Base-by-base conservation (phyloP, 306 rosid species). In the Carpinus fangiana region DNA sequence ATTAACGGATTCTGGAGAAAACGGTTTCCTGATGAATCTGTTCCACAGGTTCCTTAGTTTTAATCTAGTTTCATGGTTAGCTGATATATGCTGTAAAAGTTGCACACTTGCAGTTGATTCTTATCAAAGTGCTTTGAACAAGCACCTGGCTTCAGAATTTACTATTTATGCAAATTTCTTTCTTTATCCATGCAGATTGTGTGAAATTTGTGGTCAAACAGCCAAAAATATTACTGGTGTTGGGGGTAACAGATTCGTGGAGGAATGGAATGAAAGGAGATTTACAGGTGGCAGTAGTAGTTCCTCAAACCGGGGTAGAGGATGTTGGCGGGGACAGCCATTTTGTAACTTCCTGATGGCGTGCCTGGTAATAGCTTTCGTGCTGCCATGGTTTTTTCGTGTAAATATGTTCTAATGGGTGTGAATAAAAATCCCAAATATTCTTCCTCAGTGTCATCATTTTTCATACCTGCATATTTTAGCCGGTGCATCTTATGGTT, bases 311-410 rank as follows among this genome's bases (percentile, higher is more conserved):
- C 76, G 82, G 51, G 71, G 78, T 16, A 84, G 84, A 50, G 86
- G 90, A 75, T 91, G 97, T 79, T 91, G 91, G 94, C 89, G 94
- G 53, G 93, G 94, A 84, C 99, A 95, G 74, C 93, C 98, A 38
- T 93, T 95, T 79, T 95, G 99, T 84, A 95, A 95, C 88, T 95
- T 95, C 90, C 88, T 95, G 84, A 92, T 95, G 98, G 97, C 97
- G 8, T 95, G 99, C 83, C 83, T 93, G 83, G 97, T 95, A 75
- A 88, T 95, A 76, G 96, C 99, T 65, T 95, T 95, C 79, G 97
- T 95, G 41, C 96, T 95, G 23, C 98, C 99, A 46, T 95, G 99
- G 99, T 91, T 93, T 86, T 90, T 93, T 66, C 98, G 90, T 79
- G 94, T 89, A 82, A 86, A 91, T 84, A 84, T 93, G 89, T 95